These are phyloP conservation scores for Fusarium penzigii DNA, from an alignment of 2,329 filamentous ascomycete species.

Conservation along the genomic window DNA sequence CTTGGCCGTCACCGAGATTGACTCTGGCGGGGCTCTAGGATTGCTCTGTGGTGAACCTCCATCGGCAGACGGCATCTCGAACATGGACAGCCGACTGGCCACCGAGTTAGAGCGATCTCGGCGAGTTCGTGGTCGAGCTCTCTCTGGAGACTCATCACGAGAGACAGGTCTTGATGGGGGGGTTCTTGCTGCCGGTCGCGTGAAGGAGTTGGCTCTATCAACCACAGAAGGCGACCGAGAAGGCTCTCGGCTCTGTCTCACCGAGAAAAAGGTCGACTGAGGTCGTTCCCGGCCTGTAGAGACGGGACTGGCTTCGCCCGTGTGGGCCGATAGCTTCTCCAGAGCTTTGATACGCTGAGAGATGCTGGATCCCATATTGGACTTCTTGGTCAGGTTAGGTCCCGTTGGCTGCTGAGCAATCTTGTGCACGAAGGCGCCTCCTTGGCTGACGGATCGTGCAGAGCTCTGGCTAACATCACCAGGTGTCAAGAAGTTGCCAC, in stretches of 20 bases:
- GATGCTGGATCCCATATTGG: slow-evolving; percentile 85
- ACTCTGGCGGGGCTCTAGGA: slow-evolving; percentile 62
- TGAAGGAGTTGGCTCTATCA: slow-evolving; percentile 45
- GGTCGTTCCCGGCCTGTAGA: slow-evolving; percentile 40
- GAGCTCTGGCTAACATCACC: slow-evolving; percentile 48
- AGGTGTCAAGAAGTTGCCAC: slow-evolving; percentile 47
- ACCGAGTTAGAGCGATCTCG: slow-evolving; percentile 56
- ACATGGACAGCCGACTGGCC: slow-evolving; percentile 57
- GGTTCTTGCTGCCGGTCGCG: slow-evolving; percentile 28
- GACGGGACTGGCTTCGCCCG: slow-evolving; percentile 23
- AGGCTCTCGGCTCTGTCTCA: slow-evolving; percentile 49
- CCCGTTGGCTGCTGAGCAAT: slow-evolving; percentile 52
- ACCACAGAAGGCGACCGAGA: slow-evolving; percentile 47
- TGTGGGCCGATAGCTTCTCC: slow-evolving; percentile 67
- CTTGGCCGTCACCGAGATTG: slow-evolving; percentile 83
- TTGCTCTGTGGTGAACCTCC: slow-evolving; percentile 30
- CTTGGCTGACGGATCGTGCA: slow-evolving; percentile 57
- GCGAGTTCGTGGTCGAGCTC: slow-evolving; percentile 29
- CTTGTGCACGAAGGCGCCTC: slow-evolving; percentile 57
- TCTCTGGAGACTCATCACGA: slow-evolving; percentile 50
- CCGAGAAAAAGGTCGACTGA: slow-evolving; percentile 60
- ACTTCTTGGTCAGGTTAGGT: slow-evolving; percentile 60
- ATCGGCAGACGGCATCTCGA: slow-evolving; percentile 42
- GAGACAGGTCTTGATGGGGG: slow-evolving; percentile 41
- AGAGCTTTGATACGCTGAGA: slow-evolving; percentile 93